A percentile compares a stretch with the other conserved stretches of the same genome.
Evolutionary conservation across 257 asterid genomes (phyloP).

Genomic region (Nicotiana tomentosiformis): DNA sequence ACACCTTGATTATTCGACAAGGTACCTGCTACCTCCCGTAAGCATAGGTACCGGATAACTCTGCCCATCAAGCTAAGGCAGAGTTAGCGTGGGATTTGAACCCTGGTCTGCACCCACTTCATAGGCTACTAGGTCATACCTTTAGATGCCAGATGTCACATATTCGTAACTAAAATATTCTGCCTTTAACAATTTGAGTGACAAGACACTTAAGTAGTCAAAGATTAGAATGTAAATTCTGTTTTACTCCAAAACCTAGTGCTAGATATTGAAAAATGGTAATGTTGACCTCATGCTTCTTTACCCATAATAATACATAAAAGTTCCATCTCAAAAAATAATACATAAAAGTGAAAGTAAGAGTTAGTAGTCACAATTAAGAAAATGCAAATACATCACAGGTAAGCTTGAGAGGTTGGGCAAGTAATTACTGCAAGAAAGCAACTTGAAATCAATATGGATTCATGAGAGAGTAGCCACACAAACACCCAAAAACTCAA

Average conservation of each 20-base stretch:
- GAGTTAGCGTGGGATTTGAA: no score
- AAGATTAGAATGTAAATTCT: background rate
- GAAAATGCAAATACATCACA: background rate
- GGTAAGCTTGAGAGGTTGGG: background rate
- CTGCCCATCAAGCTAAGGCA: no score
- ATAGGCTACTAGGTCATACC: no score
- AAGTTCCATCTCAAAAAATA: no score
- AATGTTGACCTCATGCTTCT: background rate
- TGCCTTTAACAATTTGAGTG: background rate
- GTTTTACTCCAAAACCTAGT: background rate
- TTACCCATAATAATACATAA: background rate
- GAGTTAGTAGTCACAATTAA: background rate
- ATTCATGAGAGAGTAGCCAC: background rate
- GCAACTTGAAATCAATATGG: background rate
- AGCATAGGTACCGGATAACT: no score
- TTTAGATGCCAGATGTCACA: background rate
- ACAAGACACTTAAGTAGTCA: background rate
- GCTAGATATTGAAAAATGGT: background rate
- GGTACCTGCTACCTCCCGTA: no score
- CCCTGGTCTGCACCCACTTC: no score
- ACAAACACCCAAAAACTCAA: background rate
- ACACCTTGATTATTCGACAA: no score
- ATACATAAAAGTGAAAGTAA: background rate
- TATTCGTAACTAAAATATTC: background rate
- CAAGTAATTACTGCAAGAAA: background rate